These are phyloP conservation scores for Diospyros lotus DNA, from an alignment of 148 eudicot genomes.

Conservation along the genomic window DNA sequence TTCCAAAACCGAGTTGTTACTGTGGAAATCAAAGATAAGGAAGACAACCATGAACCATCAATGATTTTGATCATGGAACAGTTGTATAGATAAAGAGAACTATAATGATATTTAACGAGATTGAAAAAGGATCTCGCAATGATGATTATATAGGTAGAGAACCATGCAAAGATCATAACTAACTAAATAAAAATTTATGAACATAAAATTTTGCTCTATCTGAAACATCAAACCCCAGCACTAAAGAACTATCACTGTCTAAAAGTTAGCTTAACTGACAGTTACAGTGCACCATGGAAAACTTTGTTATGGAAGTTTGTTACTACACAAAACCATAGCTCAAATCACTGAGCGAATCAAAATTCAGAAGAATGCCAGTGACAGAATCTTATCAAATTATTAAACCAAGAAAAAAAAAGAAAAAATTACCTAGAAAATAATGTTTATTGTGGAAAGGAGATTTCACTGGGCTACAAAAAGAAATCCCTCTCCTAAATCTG, in stretches of 20 bases:
- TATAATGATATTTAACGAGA: background rate
- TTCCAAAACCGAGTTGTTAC: background rate
- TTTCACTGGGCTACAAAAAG: background rate
- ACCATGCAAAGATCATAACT: background rate
- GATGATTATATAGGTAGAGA: background rate
- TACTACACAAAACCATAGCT: too few species aligned
- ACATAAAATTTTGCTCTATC: too few species aligned
- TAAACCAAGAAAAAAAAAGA: background rate
- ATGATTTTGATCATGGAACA: background rate
- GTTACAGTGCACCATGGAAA: too few species aligned
- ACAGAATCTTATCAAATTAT: conserved; percentile 1
- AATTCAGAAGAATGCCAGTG: background rate
- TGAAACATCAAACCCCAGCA: too few species aligned
- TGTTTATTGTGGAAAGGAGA: background rate
- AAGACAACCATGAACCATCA: background rate
- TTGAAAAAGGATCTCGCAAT: background rate
- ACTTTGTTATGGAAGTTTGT: too few species aligned
- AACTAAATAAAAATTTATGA: too few species aligned
- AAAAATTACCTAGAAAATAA: background rate
- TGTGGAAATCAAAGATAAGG: conserved; percentile 5
- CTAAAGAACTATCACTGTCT: too few species aligned
- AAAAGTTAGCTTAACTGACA: too few species aligned
- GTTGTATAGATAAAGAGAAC: background rate
- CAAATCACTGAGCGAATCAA: too few species aligned
- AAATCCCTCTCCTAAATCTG: too few species aligned